These are phyloP conservation scores for Carex pumila DNA, from an alignment of 176 grass and related monocot species.

Conservation along the genomic window DNA sequence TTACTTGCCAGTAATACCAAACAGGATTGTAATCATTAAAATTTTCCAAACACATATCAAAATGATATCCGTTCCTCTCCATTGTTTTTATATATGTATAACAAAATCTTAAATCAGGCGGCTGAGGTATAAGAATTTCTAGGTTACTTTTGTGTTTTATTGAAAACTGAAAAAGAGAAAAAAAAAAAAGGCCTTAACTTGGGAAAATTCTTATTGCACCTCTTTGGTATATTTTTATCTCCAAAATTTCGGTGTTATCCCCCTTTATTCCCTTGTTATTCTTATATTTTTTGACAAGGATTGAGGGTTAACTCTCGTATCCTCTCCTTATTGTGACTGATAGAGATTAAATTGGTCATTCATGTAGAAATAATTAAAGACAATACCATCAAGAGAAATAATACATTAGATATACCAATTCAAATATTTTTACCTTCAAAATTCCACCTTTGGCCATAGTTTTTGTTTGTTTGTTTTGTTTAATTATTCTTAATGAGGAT, in stretches of 20 bases:
- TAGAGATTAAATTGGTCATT: not conserved
- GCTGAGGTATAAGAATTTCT: too few species aligned
- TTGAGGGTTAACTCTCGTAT: not conserved
- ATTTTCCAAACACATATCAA: not conserved
- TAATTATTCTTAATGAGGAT: conserved; percentile 44
- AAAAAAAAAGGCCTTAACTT: not conserved
- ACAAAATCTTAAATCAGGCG: not conserved
- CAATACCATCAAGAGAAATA: not conserved
- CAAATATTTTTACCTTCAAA: not conserved
- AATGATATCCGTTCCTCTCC: not conserved
- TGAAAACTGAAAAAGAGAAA: not conserved
- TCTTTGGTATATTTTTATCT: not conserved
- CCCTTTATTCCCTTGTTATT: not conserved
- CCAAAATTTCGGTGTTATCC: not conserved
- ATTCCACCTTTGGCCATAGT: not conserved
- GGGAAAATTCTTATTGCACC: not conserved
- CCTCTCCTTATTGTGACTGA: not conserved
- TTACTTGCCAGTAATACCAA: not conserved
- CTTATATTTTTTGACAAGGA: not conserved
- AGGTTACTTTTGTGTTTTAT: too few species aligned
- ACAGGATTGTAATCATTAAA: not conserved
- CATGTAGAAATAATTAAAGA: not conserved
- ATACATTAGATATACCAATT: not conserved
- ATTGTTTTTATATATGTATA: not conserved
- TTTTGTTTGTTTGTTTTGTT: not conserved